phyloP scores from a whole-genome alignment of 208 protist genomes.

The Naegleria lovaniensis region DNA sequence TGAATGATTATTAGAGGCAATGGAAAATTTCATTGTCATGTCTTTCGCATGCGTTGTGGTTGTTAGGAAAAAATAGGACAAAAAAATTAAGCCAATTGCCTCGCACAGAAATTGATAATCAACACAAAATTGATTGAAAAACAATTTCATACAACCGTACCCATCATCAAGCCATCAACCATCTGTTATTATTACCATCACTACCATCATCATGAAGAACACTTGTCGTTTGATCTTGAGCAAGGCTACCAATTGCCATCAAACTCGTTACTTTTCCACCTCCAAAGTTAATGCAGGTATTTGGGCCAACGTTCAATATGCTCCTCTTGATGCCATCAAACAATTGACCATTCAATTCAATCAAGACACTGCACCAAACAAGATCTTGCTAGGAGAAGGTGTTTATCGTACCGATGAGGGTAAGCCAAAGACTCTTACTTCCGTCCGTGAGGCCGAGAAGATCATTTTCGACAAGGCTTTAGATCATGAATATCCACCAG shows the following conservation, averaged over 20 bases:
- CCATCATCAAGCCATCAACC: too few species aligned
- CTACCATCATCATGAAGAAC: background rate
- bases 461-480: conserved; percentile 34
- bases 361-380: conserved; percentile 41
- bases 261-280: background rate
- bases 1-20: too few species aligned
- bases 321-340: conserved; percentile 18
- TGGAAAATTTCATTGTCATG: too few species aligned
- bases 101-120: too few species aligned
- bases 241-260: background rate
- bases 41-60: too few species aligned
- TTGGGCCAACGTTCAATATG: background rate
- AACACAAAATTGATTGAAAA: too few species aligned
- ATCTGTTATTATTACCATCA: too few species aligned
- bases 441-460: conserved; percentile 44
- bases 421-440: conserved; percentile 47
- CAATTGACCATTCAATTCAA: conserved; percentile 52
- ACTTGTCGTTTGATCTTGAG: background rate
- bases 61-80: too few species aligned
- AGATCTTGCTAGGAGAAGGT: conserved; percentile 55
- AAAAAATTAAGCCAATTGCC: too few species aligned
- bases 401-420: conserved; percentile 48
- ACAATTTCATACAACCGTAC: too few species aligned
- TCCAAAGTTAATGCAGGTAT: background rate
- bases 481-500: conserved; percentile 43